Evolutionary conservation across 2,329 filamentous ascomycete species (phyloP).

Genomic region (Microcyclosporella mali): DNA sequence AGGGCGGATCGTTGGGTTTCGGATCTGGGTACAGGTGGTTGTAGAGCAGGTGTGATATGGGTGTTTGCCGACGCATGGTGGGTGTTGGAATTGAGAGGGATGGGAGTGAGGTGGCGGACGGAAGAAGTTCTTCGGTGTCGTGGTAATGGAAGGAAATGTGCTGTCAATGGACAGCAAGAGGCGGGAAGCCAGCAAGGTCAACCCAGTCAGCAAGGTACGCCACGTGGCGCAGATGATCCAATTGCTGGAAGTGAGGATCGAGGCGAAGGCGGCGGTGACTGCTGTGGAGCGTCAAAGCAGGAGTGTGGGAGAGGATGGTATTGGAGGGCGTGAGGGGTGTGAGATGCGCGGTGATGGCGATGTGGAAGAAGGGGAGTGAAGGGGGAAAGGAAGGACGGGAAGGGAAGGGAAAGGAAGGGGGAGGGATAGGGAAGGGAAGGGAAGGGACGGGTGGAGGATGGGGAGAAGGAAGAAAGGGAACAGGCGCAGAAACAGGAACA

Average conservation of each 20-base stretch:
- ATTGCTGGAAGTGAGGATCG: background rate
- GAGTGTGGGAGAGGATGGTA: background rate
- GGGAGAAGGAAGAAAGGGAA: background rate
- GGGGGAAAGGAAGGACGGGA: background rate
- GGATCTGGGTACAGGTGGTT: constrained; percentile 66
- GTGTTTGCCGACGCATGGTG: constrained; percentile 62
- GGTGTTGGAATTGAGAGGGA: background rate
- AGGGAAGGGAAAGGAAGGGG: background rate
- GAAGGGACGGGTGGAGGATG: background rate
- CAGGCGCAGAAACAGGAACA: too few species aligned
- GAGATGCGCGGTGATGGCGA: background rate
- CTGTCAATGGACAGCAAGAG: background rate
- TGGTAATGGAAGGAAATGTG: background rate
- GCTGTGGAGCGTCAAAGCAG: background rate
- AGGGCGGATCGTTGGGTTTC: constrained; percentile 60
- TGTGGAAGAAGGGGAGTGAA: background rate
- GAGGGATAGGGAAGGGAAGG: background rate
- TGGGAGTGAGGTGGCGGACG: background rate
- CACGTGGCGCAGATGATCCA: background rate
- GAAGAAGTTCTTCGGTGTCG: background rate
- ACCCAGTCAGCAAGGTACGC: background rate
- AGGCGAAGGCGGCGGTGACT: background rate
- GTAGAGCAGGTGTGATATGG: constrained; percentile 68
- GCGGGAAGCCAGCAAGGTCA: constrained; percentile 2
- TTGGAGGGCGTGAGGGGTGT: background rate